Evolutionary conservation across 306 rosid species (phyloP).

Genomic region (Lupinus albus): DNA sequence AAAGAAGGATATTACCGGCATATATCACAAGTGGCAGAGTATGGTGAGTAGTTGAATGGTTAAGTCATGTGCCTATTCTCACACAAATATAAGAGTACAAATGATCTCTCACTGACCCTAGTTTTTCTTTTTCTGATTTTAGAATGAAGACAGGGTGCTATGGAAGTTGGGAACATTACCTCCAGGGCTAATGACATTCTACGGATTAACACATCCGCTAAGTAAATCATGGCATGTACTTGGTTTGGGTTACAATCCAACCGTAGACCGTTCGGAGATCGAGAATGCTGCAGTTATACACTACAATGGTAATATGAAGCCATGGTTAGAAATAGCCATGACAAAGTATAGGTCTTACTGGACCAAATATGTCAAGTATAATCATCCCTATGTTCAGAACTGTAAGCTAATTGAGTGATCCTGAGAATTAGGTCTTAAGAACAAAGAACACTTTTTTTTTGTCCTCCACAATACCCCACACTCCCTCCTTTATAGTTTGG

Average conservation of each 20-base stretch:
- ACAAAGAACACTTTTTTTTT: constrained; percentile 31
- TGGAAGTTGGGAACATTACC: constrained; percentile 98
- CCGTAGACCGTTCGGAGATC: constrained; percentile 66
- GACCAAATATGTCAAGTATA: constrained; percentile 81
- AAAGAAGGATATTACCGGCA: constrained; percentile 85
- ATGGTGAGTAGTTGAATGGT: constrained; percentile 62
- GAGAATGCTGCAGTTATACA: constrained; percentile 90
- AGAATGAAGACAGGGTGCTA: constrained; percentile 91
- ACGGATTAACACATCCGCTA: constrained; percentile 82
- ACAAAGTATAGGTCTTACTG: constrained; percentile 82
- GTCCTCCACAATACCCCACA: constrained; percentile 32
- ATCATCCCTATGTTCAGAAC: constrained; percentile 75
- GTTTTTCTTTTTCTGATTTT: constrained; percentile 37
- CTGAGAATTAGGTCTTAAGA: constrained; percentile 25
- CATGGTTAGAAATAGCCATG: constrained; percentile 95
- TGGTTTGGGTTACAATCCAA: constrained; percentile 97
- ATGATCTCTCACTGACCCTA: constrained; percentile 22
- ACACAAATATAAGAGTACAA: neutral
- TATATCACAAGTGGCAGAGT: constrained; percentile 98
- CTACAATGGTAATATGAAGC: constrained; percentile 97
- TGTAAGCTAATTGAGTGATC: constrained; percentile 73
- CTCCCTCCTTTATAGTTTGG: constrained; percentile 26
- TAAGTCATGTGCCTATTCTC: constrained; percentile 3
- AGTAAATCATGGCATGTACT: constrained; percentile 94
- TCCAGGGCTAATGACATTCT: constrained; percentile 92